These are phyloP conservation scores for Colletotrichum sp. DNA, from an alignment of 2,329 filamentous ascomycete genomes.

Conservation along the genomic window DNA sequence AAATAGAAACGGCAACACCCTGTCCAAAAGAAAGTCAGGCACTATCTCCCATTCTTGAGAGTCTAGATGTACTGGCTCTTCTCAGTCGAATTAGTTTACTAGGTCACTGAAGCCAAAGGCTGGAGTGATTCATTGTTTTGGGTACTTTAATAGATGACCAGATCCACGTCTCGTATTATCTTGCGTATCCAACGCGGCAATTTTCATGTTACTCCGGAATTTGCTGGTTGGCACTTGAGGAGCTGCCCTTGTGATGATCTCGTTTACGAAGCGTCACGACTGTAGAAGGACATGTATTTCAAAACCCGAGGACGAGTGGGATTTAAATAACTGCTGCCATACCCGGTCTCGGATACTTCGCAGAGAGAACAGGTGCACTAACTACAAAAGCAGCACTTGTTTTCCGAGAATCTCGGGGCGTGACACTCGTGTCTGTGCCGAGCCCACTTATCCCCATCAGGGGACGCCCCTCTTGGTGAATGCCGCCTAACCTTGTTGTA, in stretches of 20 bases:
- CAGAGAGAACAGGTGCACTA: neutral
- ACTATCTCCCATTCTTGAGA: neutral
- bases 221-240: neutral
- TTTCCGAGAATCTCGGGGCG: neutral
- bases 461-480: neutral
- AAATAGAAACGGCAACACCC: neutral
- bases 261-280: neutral
- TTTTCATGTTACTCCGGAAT: too few relatives aligned
- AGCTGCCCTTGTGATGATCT: neutral
- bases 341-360: neutral
- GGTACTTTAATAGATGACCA: neutral
- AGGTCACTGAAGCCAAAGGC: neutral
- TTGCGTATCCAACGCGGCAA: too few relatives aligned
- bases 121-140: neutral
- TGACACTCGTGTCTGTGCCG: neutral
- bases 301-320: neutral
- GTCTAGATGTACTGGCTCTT: neutral
- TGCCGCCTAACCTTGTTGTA: neutral
- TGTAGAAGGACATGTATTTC: neutral
- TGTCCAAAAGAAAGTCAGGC: neutral
- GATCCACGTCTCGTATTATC: too few relatives aligned
- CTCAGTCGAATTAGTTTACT: neutral
- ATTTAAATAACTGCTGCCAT: neutral
- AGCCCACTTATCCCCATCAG: neutral
- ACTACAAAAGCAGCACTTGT: neutral